Evolutionary conservation across 768 basidiomycete species (phyloP).

Genomic region (Tulasnella sp.): DNA sequence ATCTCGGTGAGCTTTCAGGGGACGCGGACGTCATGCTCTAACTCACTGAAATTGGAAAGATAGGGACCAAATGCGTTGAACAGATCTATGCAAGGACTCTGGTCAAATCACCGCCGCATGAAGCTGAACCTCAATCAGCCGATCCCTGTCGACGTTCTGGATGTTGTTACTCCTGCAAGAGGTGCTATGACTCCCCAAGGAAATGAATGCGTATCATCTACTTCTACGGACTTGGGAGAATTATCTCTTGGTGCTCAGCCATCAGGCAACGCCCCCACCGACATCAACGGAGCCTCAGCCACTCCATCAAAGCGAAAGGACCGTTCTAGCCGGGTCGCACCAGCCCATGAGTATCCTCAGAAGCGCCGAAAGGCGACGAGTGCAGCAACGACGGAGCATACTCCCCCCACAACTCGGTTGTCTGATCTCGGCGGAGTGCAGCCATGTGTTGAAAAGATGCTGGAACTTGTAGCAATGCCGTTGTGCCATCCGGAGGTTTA

Average conservation of each 20-base stretch:
- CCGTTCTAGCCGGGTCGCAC: slow-evolving; percentile 36
- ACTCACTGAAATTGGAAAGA: not conserved
- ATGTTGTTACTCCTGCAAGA: slow-evolving; percentile 17
- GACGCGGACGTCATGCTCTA: too few relatives aligned
- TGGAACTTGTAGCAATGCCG: slow-evolving; percentile 95
- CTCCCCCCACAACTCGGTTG: slow-evolving; percentile 64
- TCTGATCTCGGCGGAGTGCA: slow-evolving; percentile 85
- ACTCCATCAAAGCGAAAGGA: slow-evolving; percentile 49
- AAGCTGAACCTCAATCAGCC: slow-evolving; percentile 55
- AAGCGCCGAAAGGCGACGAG: slow-evolving; percentile 18
- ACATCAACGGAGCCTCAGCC: slow-evolving; percentile 20
- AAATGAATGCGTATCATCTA: slow-evolving; percentile 21
- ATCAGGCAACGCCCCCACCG: not conserved
- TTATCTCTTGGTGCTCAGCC: slow-evolving; percentile 6
- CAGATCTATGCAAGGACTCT: slow-evolving; percentile 67
- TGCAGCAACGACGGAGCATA: slow-evolving; percentile 47
- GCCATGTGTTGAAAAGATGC: slow-evolving; percentile 77
- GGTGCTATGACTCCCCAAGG: slow-evolving; percentile 23
- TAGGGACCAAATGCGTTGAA: slow-evolving; percentile 48
- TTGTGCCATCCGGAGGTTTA: slow-evolving; percentile 93
- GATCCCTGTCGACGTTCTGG: slow-evolving; percentile 21
- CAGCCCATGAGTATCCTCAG: not conserved
- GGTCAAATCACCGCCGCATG: slow-evolving; percentile 56
- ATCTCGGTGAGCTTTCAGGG: too few relatives aligned
- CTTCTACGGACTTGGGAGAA: slow-evolving; percentile 24